Evolutionary conservation across 2,329 filamentous ascomycete genomes (phyloP), one percentile per base, ranked within the genome.

Genomic region (Aspergillus clavatus): DNA sequence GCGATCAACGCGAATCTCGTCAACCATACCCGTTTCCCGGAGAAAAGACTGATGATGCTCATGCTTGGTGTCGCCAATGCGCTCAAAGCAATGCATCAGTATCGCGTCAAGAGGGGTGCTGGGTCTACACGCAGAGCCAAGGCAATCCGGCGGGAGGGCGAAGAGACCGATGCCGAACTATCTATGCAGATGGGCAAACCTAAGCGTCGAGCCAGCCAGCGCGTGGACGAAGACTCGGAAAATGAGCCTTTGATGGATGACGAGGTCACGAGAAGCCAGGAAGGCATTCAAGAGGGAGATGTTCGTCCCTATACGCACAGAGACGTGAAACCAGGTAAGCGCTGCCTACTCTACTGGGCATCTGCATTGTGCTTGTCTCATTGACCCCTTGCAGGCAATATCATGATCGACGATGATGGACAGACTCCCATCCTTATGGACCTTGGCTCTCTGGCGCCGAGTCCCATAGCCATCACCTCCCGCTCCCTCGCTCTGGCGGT

Each of bases 1-100:
- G 86, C 94, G 64, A 97, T 98, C 75, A 98, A 98, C 69, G 91
- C 93, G 53, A 98, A 98, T 70, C 75, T 97, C 43, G 91, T 98
- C 68, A 97, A 97, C 69, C 89, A 95, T 66, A 87, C 87, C 28
- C 79, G 78, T 41, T 97, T 98, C 60, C 89, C 91, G 1, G 91
- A 97, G 72, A 80, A 83, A 64, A 79, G 84, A 58, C 75, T 98
- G 51, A 91, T 97, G 89, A 76, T 84, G 47, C 70, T 98, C 48
- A 96, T 98, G 67, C 73, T 96, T 33, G 93, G 93, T 12, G 89
- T 98, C 2, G 96, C 91, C 67, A 82, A 83, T 59, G 93, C 89
- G 35, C 72, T 98, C 48, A 84, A 85, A 63, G 82, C 84, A 27
- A 96, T 98, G 89, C 93, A 98, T 70, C 80, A 89, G 57, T 96